Percentiles rank a stretch among this genome's conserved stretches.
Evolutionary conservation across 2,329 filamentous ascomycete genomes (phyloP).

Genomic region (Aspergillus costaricaensis): DNA sequence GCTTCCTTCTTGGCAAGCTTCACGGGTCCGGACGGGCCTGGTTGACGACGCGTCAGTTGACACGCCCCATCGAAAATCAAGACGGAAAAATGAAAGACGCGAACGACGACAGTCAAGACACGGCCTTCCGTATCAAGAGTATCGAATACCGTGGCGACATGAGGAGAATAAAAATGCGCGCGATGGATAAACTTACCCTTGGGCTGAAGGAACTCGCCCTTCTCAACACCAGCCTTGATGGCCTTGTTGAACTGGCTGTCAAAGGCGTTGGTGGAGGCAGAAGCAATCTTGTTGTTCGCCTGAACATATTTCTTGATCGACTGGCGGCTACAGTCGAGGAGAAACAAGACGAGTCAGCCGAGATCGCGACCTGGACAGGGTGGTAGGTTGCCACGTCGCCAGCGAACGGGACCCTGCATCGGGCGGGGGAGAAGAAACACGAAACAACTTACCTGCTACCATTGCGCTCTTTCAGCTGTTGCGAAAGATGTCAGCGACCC

Average conservation of each 20-base stretch:
- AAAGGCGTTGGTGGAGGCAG: conserved; percentile 59
- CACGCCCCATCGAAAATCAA: conserved; percentile 4
- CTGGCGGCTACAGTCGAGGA: conserved; percentile 58
- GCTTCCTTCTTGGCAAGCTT: conserved; percentile 83
- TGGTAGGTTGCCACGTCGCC: conserved; percentile 23
- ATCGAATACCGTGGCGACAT: not conserved
- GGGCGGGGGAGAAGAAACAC: conserved; percentile 20
- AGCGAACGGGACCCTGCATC: conserved; percentile 12
- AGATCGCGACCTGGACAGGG: conserved; percentile 20
- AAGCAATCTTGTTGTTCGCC: conserved; percentile 67
- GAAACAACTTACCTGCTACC: conserved; percentile 64
- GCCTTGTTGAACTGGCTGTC: conserved; percentile 84
- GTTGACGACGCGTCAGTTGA: conserved; percentile 32
- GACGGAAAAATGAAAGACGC: conserved; percentile 1
- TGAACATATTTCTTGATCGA: conserved; percentile 74
- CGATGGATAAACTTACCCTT: conserved; percentile 68
- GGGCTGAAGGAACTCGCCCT: conserved; percentile 82
- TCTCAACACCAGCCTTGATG: conserved; percentile 78
- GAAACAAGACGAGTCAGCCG: conserved; percentile 32
- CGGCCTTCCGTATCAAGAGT: not conserved
- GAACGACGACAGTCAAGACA: not conserved
- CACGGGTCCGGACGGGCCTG: conserved; percentile 82
- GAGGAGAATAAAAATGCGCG: conserved; percentile 8
- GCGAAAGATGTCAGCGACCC: conserved; percentile 52
- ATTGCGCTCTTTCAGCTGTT: conserved; percentile 69